A percentile compares a stretch with the other conserved stretches of the same genome.
These are phyloP conservation scores for Ustulina deusta DNA, from an alignment of 2,329 filamentous ascomycete genomes.

Conservation along the genomic window DNA sequence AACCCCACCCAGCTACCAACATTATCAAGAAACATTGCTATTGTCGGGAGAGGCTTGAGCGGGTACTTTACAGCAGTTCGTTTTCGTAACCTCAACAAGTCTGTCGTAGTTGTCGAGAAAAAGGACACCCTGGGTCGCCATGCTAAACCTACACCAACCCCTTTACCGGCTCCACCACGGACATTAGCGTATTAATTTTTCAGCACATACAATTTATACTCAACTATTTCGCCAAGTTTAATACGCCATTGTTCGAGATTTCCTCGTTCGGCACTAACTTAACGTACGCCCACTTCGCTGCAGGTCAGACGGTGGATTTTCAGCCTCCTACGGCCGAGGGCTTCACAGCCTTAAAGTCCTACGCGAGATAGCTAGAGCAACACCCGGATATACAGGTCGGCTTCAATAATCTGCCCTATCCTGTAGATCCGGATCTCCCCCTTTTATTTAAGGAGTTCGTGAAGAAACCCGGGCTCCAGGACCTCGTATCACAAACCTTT, in stretches of 20 bases:
- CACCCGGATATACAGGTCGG: slow-evolving; percentile 24
- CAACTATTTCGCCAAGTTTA: slow-evolving; percentile 1
- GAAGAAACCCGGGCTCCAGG: slow-evolving; percentile 33
- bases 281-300: background rate
- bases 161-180: slow-evolving; percentile 6
- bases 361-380: slow-evolving; percentile 14
- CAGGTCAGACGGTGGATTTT: background rate
- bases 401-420: slow-evolving; percentile 36
- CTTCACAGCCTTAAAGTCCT: slow-evolving; percentile 23
- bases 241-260: background rate
- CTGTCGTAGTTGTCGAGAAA: slow-evolving; percentile 53
- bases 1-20: background rate
- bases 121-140: slow-evolving; percentile 47
- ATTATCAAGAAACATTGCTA: slow-evolving; percentile 47
- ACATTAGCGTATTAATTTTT: slow-evolving; percentile 25
- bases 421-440: slow-evolving; percentile 31
- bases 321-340: background rate
- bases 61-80: slow-evolving; percentile 53
- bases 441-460: slow-evolving; percentile 38
- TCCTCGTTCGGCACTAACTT: background rate
- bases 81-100: slow-evolving; percentile 49
- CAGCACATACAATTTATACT: background rate
- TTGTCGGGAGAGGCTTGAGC: slow-evolving; percentile 53
- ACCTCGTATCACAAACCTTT: slow-evolving; percentile 8
- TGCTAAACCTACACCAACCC: slow-evolving; percentile 34